A percentile compares a stretch with the other conserved stretches of the same genome.
Conservation (phyloP, 352 stramenopile genomes). For the Globisporangium orthogonon region DNA sequence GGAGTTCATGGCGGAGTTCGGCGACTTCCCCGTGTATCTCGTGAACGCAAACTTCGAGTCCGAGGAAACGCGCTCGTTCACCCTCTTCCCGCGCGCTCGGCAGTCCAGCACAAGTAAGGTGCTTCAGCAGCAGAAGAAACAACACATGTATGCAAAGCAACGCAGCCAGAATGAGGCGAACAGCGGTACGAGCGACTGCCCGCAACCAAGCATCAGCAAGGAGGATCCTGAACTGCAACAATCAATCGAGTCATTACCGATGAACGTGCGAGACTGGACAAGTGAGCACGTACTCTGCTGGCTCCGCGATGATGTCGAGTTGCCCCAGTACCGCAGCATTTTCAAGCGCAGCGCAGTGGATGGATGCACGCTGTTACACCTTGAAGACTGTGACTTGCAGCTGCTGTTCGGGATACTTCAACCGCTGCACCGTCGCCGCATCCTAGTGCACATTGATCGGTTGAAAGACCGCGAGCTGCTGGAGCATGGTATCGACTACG, state of each 20-base stretch:
- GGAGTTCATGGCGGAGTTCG: conserved; percentile 57
- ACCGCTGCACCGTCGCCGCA: conserved; percentile 43
- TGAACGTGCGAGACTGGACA: conserved; percentile 50
- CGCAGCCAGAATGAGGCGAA: background rate
- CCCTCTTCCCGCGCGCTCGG: conserved; percentile 46
- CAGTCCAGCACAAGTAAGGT: conserved; percentile 20
- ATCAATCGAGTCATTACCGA: conserved; percentile 3
- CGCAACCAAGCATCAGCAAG: background rate
- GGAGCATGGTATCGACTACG: conserved; percentile 53
- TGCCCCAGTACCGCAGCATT: conserved; percentile 40
- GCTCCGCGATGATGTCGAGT: conserved; percentile 37
- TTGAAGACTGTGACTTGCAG: conserved; percentile 57
- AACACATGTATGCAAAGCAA: background rate
- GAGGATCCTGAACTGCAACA: too few species aligned
- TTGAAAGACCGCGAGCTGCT: conserved; percentile 56
- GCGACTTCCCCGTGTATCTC: conserved; percentile 72
- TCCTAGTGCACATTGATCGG: conserved; percentile 55
- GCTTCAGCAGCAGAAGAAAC: conserved; percentile 5
- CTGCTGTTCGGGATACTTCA: conserved; percentile 53
- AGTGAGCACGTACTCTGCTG: conserved; percentile 41
- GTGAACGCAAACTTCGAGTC: conserved; percentile 39
- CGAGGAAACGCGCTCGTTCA: conserved; percentile 49
- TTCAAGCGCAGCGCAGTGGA: conserved; percentile 57
- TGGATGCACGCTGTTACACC: conserved; percentile 52
- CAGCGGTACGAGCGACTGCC: background rate